phyloP scores from a whole-genome alignment of 1,284 basidiomycete genomes.

The Puccinia triticina region DNA sequence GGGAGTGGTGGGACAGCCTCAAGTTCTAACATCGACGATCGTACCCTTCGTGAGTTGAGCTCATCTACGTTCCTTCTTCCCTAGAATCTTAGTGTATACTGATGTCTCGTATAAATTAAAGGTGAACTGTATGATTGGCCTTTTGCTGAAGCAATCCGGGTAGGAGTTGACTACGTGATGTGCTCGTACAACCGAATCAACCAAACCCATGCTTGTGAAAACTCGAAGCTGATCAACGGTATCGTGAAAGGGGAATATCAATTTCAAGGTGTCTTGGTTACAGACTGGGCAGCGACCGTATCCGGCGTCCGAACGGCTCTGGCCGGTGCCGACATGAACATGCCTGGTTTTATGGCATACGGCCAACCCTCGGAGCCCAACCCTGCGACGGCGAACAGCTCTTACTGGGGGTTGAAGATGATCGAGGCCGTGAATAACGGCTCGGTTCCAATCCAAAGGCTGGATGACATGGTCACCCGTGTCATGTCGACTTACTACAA shows the following conservation, averaged over 20 bases:
- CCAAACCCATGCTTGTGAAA: slow-evolving; percentile 57
- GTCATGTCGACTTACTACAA: slow-evolving; percentile 51
- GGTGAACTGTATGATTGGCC: slow-evolving; percentile 57
- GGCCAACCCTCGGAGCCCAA: slow-evolving; percentile 42
- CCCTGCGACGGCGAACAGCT: slow-evolving; percentile 38
- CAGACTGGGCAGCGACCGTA: slow-evolving; percentile 55
- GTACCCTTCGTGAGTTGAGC: slow-evolving; percentile 55
- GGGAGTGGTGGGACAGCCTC: slow-evolving; percentile 34
- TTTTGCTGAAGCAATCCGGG: slow-evolving; percentile 52
- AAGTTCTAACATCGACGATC: slow-evolving; percentile 56
- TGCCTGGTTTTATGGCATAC: slow-evolving; percentile 47
- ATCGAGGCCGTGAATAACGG: slow-evolving; percentile 48
- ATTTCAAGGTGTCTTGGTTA: slow-evolving; percentile 58
- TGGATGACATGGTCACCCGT: slow-evolving; percentile 49
- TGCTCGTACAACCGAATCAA: slow-evolving; percentile 59
- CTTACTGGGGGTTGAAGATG: slow-evolving; percentile 45
- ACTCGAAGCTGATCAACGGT: slow-evolving; percentile 58
- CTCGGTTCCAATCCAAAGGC: slow-evolving; percentile 29
- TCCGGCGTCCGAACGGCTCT: slow-evolving; percentile 42
- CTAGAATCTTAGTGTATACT: background rate
- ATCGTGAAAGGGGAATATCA: slow-evolving; percentile 58
- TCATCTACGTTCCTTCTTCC: background rate
- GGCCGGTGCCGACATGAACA: slow-evolving; percentile 48
- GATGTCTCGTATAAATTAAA: background rate
- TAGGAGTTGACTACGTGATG: slow-evolving; percentile 55